Percentiles rank a stretch among this genome's conserved stretches.
Conservation (phyloP, 2,329 filamentous ascomycete genomes). For the Hymenoscyphus fructigenus region DNA sequence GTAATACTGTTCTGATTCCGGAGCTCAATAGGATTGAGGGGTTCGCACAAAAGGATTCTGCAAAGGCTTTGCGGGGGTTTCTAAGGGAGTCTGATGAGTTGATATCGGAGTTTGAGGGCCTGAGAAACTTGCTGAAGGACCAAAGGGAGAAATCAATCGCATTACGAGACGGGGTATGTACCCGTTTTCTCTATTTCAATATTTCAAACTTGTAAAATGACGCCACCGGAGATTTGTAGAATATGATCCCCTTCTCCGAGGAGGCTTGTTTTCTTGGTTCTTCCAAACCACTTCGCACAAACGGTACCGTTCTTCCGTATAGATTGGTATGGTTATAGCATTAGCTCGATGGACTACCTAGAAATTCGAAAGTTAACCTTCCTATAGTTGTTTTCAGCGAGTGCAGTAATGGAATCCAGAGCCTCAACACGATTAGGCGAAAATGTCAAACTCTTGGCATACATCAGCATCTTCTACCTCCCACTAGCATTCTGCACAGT, state of each 20-base stretch:
- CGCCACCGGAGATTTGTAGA: no score
- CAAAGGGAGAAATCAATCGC: slow-evolving; percentile 12
- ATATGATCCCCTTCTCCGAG: no score
- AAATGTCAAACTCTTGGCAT: slow-evolving; percentile 41
- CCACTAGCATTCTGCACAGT: slow-evolving; percentile 38
- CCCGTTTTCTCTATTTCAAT: not conserved
- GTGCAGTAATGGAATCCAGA: slow-evolving; percentile 33
- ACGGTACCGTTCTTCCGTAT: no score
- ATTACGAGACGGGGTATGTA: slow-evolving; percentile 19
- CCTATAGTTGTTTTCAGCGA: slow-evolving; percentile 32
- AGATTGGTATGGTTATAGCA: not conserved
- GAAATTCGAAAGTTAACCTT: not conserved
- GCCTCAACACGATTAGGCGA: slow-evolving; percentile 36
- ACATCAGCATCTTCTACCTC: slow-evolving; percentile 43
- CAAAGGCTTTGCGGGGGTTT: not conserved
- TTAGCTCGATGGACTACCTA: not conserved
- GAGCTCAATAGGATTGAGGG: not conserved
- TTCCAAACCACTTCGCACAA: no score
- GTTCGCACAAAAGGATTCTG: not conserved
- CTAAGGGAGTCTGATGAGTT: not conserved
- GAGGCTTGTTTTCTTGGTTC: no score
- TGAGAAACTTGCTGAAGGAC: slow-evolving; percentile 9
- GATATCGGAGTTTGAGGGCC: slow-evolving; percentile 9
- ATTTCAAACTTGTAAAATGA: not conserved
- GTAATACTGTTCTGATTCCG: not conserved